Evolutionary conservation across 371 early-diverging fungal genomes (phyloP), one percentile per base, ranked within the genome.

Genomic region (Apophysomyces elegans): DNA sequence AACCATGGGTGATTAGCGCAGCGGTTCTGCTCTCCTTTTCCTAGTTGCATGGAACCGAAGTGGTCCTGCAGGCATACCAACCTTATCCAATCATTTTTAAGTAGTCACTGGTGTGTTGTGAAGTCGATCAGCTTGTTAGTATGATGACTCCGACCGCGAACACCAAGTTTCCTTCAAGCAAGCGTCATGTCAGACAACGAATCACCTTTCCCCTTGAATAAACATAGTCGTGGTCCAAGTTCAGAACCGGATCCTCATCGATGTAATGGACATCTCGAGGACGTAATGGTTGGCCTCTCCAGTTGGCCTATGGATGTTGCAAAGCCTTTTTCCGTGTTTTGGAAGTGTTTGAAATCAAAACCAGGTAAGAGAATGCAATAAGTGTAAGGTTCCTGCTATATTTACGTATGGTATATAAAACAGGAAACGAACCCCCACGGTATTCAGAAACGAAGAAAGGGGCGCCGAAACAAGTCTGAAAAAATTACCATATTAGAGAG

Each of bases 191-290:
- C 56, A 63, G 58, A 46, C 38, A 13, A 59, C 11, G 35, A 62
- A 45, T 39, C 63, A 39, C 21, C 56, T 12, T 47, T 64, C 11
- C 50, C 56, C 0, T 74, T 77, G 14, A 78, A 78, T 36, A 68
- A 66, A 21, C 75, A 75, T 45, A 78, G 78, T n/a, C 64, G 73
- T 14, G 61, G 70, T 21, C 66, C 75, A 12, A 63, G 38, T 14
- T 38, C 44, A n/a, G 60, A 50, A 59, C 71, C 71, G n/a, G 35
- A 64, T 35, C 64, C 77, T 36, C 77, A 78, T 61, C 75, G 83
- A 5, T 83, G 83, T 56, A 80, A 83, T 64, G 72, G 46, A 5
- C 80, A 83, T 58, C 67, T 83, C 7, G 83, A 83, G 61, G 83
- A 83, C 64, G 64, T 78, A 9, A 59, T 83, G 38, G 67, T 69